phyloP scores from a whole-genome alignment of 768 basidiomycete genomes.

The Leccinum longicurvipes region DNA sequence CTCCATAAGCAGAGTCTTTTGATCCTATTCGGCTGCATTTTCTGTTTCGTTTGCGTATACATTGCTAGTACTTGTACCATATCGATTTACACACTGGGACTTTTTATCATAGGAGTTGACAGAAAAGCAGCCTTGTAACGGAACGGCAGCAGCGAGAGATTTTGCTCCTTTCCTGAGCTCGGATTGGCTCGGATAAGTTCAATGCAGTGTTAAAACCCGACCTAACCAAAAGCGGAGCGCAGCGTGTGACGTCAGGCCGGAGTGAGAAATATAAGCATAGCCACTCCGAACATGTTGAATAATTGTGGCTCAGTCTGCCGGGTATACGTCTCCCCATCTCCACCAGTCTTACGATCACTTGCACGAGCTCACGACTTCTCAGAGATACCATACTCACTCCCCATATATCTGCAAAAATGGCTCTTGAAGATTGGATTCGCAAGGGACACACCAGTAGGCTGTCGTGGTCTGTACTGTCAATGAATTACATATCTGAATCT shows the following conservation, averaged over 20 bases:
- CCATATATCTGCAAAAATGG: slow-evolving; percentile 28
- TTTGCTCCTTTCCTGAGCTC: too few species aligned
- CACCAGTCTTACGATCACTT: slow-evolving; percentile 16
- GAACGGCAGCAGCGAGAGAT: too few species aligned
- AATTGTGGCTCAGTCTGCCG: slow-evolving; percentile 9
- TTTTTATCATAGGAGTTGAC: not conserved
- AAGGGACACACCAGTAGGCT: slow-evolving; percentile 55
- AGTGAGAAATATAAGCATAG: slow-evolving; percentile 20
- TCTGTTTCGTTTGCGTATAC: slow-evolving; percentile 4
- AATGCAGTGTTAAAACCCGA: too few species aligned
- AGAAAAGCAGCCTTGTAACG: too few species aligned
- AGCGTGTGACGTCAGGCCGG: slow-evolving; percentile 19
- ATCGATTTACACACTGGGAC: slow-evolving; percentile 7
- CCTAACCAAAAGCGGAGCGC: too few species aligned
- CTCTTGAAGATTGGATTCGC: slow-evolving; percentile 40
- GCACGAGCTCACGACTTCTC: slow-evolving; percentile 28
- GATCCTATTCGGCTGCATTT: not conserved
- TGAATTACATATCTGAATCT: not conserved
- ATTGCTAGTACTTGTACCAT: slow-evolving; percentile 19
- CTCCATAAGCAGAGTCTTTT: slow-evolving; percentile 31
- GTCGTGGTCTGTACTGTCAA: not conserved
- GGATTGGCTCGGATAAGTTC: too few species aligned
- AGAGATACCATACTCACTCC: slow-evolving; percentile 14
- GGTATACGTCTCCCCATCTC: not conserved
- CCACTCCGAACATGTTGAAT: slow-evolving; percentile 25